Conservation (phyloP, 1,284 basidiomycete genomes). For the Ceratobasidium sp. region DNA sequence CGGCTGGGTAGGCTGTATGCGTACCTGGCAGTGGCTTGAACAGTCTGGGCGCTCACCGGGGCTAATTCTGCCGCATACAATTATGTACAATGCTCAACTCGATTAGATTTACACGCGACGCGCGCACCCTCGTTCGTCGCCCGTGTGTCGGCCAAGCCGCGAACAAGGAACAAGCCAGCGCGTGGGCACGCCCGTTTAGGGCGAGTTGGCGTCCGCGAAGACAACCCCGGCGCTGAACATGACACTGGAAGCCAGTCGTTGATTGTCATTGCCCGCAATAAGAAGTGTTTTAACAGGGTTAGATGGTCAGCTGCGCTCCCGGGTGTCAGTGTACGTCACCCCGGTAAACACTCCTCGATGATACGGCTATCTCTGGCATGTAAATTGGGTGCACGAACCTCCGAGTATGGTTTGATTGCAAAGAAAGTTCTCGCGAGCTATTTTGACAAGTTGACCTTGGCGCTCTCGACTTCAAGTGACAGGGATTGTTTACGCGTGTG, state of each 20-base stretch:
- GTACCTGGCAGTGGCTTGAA: not conserved
- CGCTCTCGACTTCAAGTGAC: not conserved
- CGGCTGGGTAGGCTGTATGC: not conserved
- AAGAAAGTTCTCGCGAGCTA: not conserved
- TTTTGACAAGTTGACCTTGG: not conserved
- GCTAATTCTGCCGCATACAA: not conserved
- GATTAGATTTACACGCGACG: not conserved
- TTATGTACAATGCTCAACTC: not conserved
- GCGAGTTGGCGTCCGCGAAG: not conserved
- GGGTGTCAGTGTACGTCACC: not conserved
- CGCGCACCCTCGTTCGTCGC: not conserved
- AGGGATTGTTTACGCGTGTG: not conserved
- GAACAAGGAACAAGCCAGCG: not conserved
- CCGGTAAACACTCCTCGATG: not conserved
- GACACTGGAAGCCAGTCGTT: not conserved
- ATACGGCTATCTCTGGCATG: not conserved
- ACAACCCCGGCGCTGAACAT: not conserved
- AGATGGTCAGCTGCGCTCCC: not conserved
- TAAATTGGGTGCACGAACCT: not conserved
- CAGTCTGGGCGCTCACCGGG: not conserved
- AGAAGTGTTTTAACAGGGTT: no score
- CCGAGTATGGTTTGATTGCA: not conserved
- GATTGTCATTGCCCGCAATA: not conserved
- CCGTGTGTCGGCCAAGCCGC: conserved; percentile 2
- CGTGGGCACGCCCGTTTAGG: not conserved